Evolutionary conservation across 768 basidiomycete species (phyloP).

Genomic region (Pleurotus sapidus): DNA sequence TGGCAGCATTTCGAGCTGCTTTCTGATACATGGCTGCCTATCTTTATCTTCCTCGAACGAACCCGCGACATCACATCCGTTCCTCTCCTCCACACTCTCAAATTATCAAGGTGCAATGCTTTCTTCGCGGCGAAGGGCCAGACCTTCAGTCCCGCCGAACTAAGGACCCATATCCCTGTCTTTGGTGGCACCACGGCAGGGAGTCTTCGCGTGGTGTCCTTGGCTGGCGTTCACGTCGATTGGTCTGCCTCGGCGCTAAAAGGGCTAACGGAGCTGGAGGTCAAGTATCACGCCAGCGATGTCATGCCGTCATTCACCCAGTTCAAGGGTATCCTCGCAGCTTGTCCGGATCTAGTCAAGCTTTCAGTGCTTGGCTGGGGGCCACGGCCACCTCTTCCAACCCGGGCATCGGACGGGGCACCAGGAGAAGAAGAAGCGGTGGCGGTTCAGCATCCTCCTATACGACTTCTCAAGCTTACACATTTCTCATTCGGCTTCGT

Average conservation of each 20-base stretch:
- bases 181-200: slow-evolving; percentile 37
- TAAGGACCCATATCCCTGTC: slow-evolving; percentile 38
- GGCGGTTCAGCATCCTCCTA: slow-evolving; percentile 7
- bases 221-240: slow-evolving; percentile 58
- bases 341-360: slow-evolving; percentile 36
- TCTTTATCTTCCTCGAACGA: slow-evolving; percentile 46
- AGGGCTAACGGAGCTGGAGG: slow-evolving; percentile 43
- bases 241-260: slow-evolving; percentile 41
- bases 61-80: slow-evolving; percentile 29
- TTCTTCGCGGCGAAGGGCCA: slow-evolving; percentile 47
- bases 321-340: slow-evolving; percentile 39
- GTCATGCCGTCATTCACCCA: slow-evolving; percentile 51
- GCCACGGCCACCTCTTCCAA: slow-evolving; percentile 23
- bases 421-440: background rate
- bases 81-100: slow-evolving; percentile 36
- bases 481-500: slow-evolving; percentile 41
- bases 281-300: slow-evolving; percentile 54
- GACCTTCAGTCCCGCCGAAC: slow-evolving; percentile 38
- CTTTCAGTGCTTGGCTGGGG: slow-evolving; percentile 56
- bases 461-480: slow-evolving; percentile 27
- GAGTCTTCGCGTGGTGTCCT: slow-evolving; percentile 36
- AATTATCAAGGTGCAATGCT: slow-evolving; percentile 55
- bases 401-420: background rate
- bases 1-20: slow-evolving; percentile 50
- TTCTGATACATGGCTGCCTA: slow-evolving; percentile 60